These are phyloP conservation scores for Chaetothyriales sp. DNA, from an alignment of 2,329 filamentous ascomycete genomes.

Conservation along the genomic window DNA sequence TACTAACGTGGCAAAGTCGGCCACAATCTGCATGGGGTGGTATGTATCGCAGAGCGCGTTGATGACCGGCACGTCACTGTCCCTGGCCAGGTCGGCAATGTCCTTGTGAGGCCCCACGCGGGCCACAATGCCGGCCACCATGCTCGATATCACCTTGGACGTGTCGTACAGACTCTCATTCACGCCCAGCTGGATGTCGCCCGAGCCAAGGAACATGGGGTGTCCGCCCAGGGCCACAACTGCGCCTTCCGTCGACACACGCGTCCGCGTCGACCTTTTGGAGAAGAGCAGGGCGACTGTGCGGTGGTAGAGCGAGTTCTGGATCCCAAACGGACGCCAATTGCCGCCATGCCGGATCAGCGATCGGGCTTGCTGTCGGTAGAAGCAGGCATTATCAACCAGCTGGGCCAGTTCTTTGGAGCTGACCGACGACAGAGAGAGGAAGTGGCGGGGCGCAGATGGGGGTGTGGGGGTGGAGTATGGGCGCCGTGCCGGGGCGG, in stretches of 20 bases:
- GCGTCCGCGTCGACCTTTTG: conserved; percentile 86
- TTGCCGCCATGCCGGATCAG: conserved; percentile 17
- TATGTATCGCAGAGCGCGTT: conserved; percentile 80
- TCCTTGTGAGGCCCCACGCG: conserved; percentile 66
- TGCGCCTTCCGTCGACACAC: conserved; percentile 84
- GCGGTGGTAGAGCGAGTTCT: conserved; percentile 48
- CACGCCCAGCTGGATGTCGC: conserved; percentile 87
- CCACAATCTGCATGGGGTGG: conserved; percentile 86
- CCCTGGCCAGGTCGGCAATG: conserved; percentile 51
- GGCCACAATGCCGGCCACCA: conserved; percentile 71
- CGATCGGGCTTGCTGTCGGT: conserved; percentile 39
- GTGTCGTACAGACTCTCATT: conserved; percentile 96
- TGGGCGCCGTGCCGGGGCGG: not conserved
- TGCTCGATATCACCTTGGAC: conserved; percentile 80
- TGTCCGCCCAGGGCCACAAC: conserved; percentile 79
- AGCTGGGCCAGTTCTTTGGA: conserved; percentile 65
- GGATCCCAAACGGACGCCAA: conserved; percentile 34
- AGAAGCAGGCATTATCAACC: conserved; percentile 62
- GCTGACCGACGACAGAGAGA: conserved; percentile 78
- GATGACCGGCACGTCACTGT: conserved; percentile 67
- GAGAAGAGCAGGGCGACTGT: conserved; percentile 93
- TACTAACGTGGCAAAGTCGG: conserved; percentile 81
- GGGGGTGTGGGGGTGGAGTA: conserved; percentile 31
- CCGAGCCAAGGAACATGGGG: conserved; percentile 89
- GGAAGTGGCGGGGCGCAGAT: conserved; percentile 63